Conservation (phyloP, 2,329 filamentous ascomycete genomes). For the Colletotrichum cordylinicola region DNA sequence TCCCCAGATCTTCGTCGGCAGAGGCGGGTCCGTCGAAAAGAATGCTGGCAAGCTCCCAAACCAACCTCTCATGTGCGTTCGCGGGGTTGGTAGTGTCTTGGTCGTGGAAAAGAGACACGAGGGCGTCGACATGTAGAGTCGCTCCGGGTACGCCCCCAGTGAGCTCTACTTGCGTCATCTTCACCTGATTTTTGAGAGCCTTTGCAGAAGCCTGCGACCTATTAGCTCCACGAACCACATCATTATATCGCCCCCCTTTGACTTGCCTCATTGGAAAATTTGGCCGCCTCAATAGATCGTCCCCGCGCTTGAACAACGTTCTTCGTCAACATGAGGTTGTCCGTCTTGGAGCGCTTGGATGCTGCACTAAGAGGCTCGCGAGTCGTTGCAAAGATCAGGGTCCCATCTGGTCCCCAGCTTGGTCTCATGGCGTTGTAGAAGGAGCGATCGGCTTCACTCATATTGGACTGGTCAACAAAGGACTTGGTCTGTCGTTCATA, state of each 20-base stretch:
- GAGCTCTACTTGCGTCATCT: slow-evolving; percentile 57
- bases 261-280: slow-evolving; percentile 62
- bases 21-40: slow-evolving; percentile 77
- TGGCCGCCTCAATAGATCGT: slow-evolving; percentile 69
- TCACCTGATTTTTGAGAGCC: slow-evolving; percentile 60
- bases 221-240: slow-evolving; percentile 14
- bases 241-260: background rate
- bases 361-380: slow-evolving; percentile 22
- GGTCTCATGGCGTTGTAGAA: slow-evolving; percentile 81
- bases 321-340: slow-evolving; percentile 58
- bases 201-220: slow-evolving; percentile 57
- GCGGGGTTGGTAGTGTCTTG: slow-evolving; percentile 48
- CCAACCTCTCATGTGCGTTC: slow-evolving; percentile 69
- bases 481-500: slow-evolving; percentile 81
- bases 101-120: slow-evolving; percentile 46
- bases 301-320: slow-evolving; percentile 66
- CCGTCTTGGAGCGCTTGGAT: slow-evolving; percentile 40
- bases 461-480: slow-evolving; percentile 63
- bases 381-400: slow-evolving; percentile 64
- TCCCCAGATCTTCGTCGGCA: slow-evolving; percentile 42
- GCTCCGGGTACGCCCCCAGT: slow-evolving; percentile 67
- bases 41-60: slow-evolving; percentile 87
- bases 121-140: slow-evolving; percentile 41
- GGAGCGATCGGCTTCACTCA: slow-evolving; percentile 67
- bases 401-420: slow-evolving; percentile 78